Base-by-base conservation (phyloP, 805 yeast species). In the Nakazawaea molendinolei region DNA sequence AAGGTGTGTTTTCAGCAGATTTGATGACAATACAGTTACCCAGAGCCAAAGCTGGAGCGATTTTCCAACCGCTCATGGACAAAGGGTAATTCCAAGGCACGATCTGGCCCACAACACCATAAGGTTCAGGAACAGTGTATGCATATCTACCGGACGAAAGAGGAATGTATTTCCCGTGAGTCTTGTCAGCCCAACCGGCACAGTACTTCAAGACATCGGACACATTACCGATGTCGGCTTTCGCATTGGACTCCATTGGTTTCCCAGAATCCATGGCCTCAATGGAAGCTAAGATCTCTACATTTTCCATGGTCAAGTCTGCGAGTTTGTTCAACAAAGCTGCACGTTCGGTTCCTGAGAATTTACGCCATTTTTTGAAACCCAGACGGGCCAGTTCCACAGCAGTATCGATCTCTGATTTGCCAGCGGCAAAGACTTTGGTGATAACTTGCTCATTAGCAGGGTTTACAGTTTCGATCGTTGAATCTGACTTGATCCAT, bases 1-100 rank as follows among this genome's bases (percentile, higher is more conserved):
- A 65, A 9, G 92, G 92, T 5, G 90, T 81, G 46, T 77, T 61
- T 59, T 84, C 92, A 39, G 86, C 79, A 3, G 86, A 70, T 58
- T 83, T 83, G 55, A 83, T 69, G 30, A 83, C 75, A 31, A 80
- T 71, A 10, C 75, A 69, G 58, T 84, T 82, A 37, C 92, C 92
- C 36, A 85, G 79, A 28, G 89, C 86, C 44, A 83, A 60, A 8
- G 94, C 92, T 16, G 90, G 90, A 19, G 83, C 86, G 51, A 83
- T 64, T 57, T 83, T 82, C 92, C 92, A 83, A 17, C 83, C 68
- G 12, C 82, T 76, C 86, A 81, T 79, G 22, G 69, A 62, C 47
- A 78, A 55, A 21, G 86, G 85, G 52, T 74, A 79, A 60, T 78
- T 78, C 85, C 86, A 78, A 23, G 86, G 86, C 39, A 79, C 74